Base-by-base conservation (phyloP, 306 rosid species). In the Prunus dulcis region DNA sequence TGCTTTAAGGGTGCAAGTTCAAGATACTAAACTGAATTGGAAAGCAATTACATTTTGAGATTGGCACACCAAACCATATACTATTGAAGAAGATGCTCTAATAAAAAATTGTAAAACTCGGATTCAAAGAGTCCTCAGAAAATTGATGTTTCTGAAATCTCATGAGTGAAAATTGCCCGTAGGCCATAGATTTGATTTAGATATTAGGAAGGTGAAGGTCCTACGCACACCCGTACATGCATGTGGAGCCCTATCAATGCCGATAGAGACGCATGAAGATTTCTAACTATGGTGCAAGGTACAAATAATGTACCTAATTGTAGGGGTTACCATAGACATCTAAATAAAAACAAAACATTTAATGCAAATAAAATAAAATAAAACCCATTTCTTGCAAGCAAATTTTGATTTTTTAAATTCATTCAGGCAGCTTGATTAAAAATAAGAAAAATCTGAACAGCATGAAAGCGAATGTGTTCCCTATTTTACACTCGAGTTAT, bases 261-360 rank as follows among this genome's bases (percentile, higher is more conserved):
- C 32, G 78, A 81, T 12, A 22, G 57, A 38, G 76, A 78, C 72
- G 11, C 56, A 22, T 46, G 72, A 76, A 80, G 55, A 47, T 63
- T 68, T 82, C 73, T 69, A 2, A 32, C 71, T 28, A 23, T 64
- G 69, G 60, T 18, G 20, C 61, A 47, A 3, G 50, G 57, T 73
- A 67, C 57, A 68, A 62, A 11, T 34, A 34, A 73, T 78, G 19
- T 71, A 51, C 79, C 23, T 9, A 57, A 49, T 15, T 55, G 8
- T 23, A 5, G 49, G 74, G 73, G 18, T 76, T 78, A 58, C 70
- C 70, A 77, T 30, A 78, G 38, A 64, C 47, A 60, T 43, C 13
- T 7, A 56, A 20, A 58, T 5, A 38, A 22, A 20, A 73, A 72
- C 30, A 20, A 38, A 19, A 27, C 46, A 64, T 13, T 50, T 50